phyloP scores from a whole-genome alignment of 2,329 filamentous ascomycete species.

The Fusarium sp. region DNA sequence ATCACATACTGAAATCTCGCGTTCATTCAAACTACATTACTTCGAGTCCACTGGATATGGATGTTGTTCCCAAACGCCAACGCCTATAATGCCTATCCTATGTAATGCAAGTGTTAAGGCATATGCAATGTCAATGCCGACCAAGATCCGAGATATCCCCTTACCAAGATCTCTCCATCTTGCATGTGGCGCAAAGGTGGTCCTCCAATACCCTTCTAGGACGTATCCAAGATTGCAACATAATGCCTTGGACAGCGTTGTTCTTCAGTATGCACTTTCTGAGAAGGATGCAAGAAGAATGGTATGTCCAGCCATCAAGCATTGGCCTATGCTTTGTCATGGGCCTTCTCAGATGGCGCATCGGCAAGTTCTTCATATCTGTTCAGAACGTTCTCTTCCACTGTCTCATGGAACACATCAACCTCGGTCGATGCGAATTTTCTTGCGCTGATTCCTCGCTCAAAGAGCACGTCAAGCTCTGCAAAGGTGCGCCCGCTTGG shows the following conservation, averaged over 20 bases:
- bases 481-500: slow-evolving; percentile 85
- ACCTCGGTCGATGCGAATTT: slow-evolving; percentile 75
- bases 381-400: slow-evolving; percentile 63
- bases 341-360: slow-evolving; percentile 30
- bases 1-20: neutral
- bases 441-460: slow-evolving; percentile 76
- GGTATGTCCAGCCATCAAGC: slow-evolving; percentile 7
- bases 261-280: neutral
- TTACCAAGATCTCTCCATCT: slow-evolving; percentile 38
- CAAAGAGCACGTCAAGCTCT: slow-evolving; percentile 87
- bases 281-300: neutral
- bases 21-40: slow-evolving; percentile 4
- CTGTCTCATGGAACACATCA: slow-evolving; percentile 66
- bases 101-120: slow-evolving; percentile 25
- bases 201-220: slow-evolving; percentile 6
- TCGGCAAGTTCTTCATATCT: slow-evolving; percentile 60
- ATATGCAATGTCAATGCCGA: slow-evolving; percentile 38
- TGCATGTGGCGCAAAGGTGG: slow-evolving; percentile 21
- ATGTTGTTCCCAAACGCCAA: slow-evolving; percentile 22
- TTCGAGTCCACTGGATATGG: neutral
- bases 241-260: neutral
- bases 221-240: neutral
- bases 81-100: slow-evolving; percentile 13
- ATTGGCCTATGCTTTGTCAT: slow-evolving; percentile 33
- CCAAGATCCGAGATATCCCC: slow-evolving; percentile 48